Base-by-base conservation (phyloP, 148 eudicot species). In the Rhododendron simsii region DNA sequence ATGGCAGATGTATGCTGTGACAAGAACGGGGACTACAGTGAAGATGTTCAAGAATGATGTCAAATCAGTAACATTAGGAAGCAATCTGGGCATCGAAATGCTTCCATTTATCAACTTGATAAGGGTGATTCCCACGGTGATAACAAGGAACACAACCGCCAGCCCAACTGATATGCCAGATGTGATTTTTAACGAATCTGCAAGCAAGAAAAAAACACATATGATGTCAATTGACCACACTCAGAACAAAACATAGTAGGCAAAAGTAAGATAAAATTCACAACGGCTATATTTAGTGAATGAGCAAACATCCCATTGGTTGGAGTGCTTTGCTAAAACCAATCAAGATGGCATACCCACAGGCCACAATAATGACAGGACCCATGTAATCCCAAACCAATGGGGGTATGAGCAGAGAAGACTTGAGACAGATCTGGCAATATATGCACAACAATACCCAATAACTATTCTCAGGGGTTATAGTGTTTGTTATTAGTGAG, bases 1-100 rank as follows among this genome's bases (percentile, higher is more conserved):
- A 89, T 96, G 99, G 89, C 99, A 96, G 86, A 95, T 95, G 84
- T 93, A 96, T 65, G 99, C 98, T 84, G 95, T 93, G 83, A 96
- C 95, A 21, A 96, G 94, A 83, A 96, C 96, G 87, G 99, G 99
- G 44, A 95, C 97, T 30, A 91, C 96, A 48, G 98, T 94, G 87
- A 96, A 96, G 30, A 96, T 91, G 76, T 93, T 90, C 87, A 91
- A 86, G 89, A 96, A 85, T 63, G 98, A 92, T 48, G 94, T 59
- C 81, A 92, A 73, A 85, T 85, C 86, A n/a, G 86, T 81, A 76
- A 94, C 90, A 81, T 87, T 91, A 51, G 99, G 99, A 88, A 94
- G 89, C 89, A 94, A 87, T 69, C 94, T 87, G 21, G 99, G 98
- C 89, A 90, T 90, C 69, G 84, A 84, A 30, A 94, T 89, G 80